Evolutionary conservation across 2,329 filamentous ascomycete genomes (phyloP).

Genomic region (Mariannaea sp.): DNA sequence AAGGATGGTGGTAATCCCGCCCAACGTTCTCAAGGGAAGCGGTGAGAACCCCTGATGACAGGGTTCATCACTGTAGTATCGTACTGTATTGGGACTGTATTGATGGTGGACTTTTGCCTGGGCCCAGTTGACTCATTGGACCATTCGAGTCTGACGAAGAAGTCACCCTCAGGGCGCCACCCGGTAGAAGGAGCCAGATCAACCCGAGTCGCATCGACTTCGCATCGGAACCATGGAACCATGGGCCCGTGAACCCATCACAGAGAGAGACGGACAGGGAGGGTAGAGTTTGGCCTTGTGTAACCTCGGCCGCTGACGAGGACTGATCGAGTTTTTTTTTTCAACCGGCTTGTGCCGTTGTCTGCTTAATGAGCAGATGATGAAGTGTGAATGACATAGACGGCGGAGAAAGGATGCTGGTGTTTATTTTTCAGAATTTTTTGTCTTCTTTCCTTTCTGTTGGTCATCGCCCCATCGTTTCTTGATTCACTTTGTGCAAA

Average conservation of each 20-base stretch:
- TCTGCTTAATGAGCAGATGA: not conserved
- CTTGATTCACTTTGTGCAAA: too few species aligned
- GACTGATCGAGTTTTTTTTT: constrained; percentile 2
- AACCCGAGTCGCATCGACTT: constrained; percentile 7
- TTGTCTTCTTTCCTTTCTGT: too few species aligned
- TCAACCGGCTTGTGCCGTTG: not conserved
- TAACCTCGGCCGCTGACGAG: constrained; percentile 6
- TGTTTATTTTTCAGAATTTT: too few species aligned
- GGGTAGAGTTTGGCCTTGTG: constrained; percentile 2
- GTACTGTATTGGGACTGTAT: too few species aligned
- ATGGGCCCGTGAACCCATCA: not conserved
- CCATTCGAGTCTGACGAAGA: not conserved
- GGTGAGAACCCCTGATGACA: not conserved
- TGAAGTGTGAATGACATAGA: too few species aligned
- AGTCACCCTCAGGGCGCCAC: too few species aligned
- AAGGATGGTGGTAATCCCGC: not conserved
- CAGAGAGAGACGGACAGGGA: too few species aligned
- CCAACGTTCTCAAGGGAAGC: not conserved
- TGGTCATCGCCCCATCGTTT: too few species aligned
- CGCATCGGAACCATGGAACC: too few species aligned
- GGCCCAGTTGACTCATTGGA: not conserved
- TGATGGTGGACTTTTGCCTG: not conserved
- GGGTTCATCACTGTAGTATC: too few species aligned
- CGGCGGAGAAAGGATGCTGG: too few species aligned
- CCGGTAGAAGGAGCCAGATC: constrained; percentile 2